phyloP scores from a whole-genome alignment of 768 basidiomycete species.

The Kwoniella newhampshirensis region DNA sequence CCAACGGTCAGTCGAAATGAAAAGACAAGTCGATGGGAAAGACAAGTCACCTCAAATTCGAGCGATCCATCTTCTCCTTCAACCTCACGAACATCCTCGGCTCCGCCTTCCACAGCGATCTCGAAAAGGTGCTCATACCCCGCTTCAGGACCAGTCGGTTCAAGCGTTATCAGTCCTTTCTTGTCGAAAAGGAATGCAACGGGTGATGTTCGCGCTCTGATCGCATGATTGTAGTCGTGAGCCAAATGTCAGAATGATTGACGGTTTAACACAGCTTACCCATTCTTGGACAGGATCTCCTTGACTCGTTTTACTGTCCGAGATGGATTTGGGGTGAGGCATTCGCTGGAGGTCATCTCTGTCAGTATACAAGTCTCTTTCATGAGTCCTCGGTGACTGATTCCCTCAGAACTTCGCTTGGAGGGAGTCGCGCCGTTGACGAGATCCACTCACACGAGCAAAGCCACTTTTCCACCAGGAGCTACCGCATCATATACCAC shows the following conservation, averaged over 20 bases:
- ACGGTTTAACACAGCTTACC: too few species aligned
- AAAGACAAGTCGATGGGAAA: not conserved
- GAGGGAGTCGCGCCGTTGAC: not conserved
- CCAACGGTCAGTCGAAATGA: not conserved
- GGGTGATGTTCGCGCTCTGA: constrained; percentile 43
- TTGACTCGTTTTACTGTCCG: constrained; percentile 40
- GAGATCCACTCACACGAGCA: constrained; percentile 46
- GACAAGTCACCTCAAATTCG: constrained; percentile 33
- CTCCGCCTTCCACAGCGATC: constrained; percentile 44
- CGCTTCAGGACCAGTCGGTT: constrained; percentile 8
- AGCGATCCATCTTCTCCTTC: constrained; percentile 27
- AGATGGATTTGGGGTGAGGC: constrained; percentile 43
- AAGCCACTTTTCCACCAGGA: constrained; percentile 42
- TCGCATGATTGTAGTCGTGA: not conserved
- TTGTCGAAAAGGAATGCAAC: constrained; percentile 47
- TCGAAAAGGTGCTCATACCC: constrained; percentile 49
- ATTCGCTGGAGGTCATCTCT: constrained; percentile 31
- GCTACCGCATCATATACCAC: constrained; percentile 49
- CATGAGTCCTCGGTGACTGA: constrained; percentile 2
- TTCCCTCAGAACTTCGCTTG: not conserved
- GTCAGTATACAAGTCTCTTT: too few species aligned
- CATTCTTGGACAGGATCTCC: constrained; percentile 41
- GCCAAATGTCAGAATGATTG: not conserved
- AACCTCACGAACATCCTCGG: constrained; percentile 47
- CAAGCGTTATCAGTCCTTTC: constrained; percentile 42